Evolutionary conservation across 2,329 filamentous ascomycete species (phyloP).

Genomic region (Coniochaeta hoffmannii): DNA sequence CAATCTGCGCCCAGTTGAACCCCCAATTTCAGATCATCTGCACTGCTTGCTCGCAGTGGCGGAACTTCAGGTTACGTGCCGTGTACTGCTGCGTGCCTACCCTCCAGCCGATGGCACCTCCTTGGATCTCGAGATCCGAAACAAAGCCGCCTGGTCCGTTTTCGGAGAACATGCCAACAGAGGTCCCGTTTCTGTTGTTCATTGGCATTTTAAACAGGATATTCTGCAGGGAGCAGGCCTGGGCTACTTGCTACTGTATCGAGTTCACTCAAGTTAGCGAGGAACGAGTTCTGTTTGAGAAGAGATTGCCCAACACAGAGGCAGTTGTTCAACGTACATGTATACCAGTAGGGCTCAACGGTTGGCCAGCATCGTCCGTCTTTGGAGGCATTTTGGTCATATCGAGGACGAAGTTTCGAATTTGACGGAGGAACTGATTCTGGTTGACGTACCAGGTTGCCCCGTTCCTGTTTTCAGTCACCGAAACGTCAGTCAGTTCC

Average conservation of each 20-base stretch:
- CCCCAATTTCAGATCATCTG: constrained; percentile 54
- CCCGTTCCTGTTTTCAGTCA: not conserved
- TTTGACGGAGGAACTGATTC: constrained; percentile 7
- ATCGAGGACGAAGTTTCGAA: constrained; percentile 9
- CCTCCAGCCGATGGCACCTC: constrained; percentile 2
- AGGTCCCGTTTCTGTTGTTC: not conserved
- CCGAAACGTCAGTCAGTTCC: not conserved
- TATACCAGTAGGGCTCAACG: not conserved
- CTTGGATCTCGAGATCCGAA: not conserved
- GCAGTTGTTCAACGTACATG: not conserved
- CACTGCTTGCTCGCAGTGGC: constrained; percentile 42
- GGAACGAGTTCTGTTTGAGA: not conserved
- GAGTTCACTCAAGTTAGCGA: not conserved
- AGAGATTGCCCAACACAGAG: not conserved
- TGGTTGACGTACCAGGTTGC: constrained; percentile 9
- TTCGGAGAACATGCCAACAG: constrained; percentile 6
- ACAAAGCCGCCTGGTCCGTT: constrained; percentile 6
- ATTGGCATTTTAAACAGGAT: constrained; percentile 1
- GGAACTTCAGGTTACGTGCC: constrained; percentile 48
- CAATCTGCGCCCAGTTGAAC: constrained; percentile 22
- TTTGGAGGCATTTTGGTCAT: not conserved
- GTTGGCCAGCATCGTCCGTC: constrained; percentile 2
- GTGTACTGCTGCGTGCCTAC: constrained; percentile 28
- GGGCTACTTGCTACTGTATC: not conserved
- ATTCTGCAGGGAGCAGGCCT: constrained; percentile 1